These are phyloP conservation scores for Monilinia fructigena DNA, from an alignment of 2,329 filamentous ascomycete genomes.

Conservation along the genomic window DNA sequence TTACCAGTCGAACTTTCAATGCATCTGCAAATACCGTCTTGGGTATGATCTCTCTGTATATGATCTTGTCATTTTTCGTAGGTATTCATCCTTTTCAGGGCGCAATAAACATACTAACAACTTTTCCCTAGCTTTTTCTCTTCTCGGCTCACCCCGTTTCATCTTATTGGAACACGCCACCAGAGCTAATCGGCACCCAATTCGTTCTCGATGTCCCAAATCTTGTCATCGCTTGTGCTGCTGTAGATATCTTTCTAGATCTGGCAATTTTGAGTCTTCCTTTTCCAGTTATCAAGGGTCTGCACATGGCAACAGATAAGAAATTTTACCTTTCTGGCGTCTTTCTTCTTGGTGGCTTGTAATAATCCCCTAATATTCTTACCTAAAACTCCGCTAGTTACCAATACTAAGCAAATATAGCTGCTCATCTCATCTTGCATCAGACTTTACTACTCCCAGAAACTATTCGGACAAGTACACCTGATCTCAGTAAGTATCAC, in stretches of 20 bases:
- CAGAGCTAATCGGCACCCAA: no score
- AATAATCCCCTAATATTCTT: not conserved
- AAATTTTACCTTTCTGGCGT: not conserved
- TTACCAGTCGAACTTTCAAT: not conserved
- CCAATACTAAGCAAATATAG: not conserved
- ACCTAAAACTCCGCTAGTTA: not conserved
- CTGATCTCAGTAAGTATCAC: slow-evolving; percentile 11
- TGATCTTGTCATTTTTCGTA: no score
- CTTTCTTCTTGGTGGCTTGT: not conserved
- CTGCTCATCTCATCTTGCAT: slow-evolving; percentile 18
- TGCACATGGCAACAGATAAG: not conserved
- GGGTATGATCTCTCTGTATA: no score
- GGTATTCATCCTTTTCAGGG: no score
- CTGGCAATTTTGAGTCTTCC: not conserved
- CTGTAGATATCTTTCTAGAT: not conserved
- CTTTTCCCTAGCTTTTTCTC: no score
- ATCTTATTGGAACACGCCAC: no score
- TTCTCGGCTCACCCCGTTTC: no score
- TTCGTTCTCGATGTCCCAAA: no score
- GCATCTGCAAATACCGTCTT: no score
- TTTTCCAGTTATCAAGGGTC: not conserved
- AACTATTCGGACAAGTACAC: slow-evolving; percentile 17
- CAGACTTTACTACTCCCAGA: slow-evolving; percentile 14
- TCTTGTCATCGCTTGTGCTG: not conserved
- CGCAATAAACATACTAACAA: no score